phyloP scores from a whole-genome alignment of 176 grass and related monocot species.

The Coix lacrymajobi region DNA sequence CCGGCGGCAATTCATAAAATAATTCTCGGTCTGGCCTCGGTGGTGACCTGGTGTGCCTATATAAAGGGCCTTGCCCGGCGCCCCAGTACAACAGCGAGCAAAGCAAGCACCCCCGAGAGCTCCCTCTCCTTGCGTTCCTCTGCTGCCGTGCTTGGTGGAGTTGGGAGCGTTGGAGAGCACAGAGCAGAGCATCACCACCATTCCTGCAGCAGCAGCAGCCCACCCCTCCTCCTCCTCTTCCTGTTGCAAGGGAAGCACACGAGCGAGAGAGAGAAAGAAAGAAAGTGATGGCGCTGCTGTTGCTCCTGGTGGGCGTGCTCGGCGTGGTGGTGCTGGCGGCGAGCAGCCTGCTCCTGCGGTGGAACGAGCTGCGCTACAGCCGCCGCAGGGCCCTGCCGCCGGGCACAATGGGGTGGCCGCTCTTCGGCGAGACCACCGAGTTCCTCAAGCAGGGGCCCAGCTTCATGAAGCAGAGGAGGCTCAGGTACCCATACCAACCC shows the following conservation, averaged over 20 bases:
- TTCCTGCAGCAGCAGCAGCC: neutral
- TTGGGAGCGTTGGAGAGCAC: too few species aligned
- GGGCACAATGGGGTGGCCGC: constrained; percentile 95
- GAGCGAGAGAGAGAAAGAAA: neutral
- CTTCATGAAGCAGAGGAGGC: constrained; percentile 78
- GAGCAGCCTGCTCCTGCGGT: constrained; percentile 70
- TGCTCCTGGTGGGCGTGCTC: neutral
- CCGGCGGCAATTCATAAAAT: constrained; percentile 9
- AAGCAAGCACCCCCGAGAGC: neutral
- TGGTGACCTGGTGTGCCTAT: constrained; percentile 23
- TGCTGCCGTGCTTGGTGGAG: too few species aligned
- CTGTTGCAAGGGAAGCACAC: neutral
- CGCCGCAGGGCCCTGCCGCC: constrained; percentile 61
- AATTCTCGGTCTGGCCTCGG: neutral
- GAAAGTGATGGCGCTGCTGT: constrained; percentile 11
- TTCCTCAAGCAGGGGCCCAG: constrained; percentile 76
- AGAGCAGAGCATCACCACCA: neutral
- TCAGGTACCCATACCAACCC: constrained; percentile 39
- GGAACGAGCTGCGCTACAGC: constrained; percentile 82
- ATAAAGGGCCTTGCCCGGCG: constrained; percentile 14
- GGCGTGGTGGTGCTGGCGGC: constrained; percentile 17
- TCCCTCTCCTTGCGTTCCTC: neutral
- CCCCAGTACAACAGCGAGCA: constrained; percentile 8
- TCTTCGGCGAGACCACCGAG: constrained; percentile 90
- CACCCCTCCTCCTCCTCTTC: neutral